phyloP scores from a whole-genome alignment of 1,284 basidiomycete genomes.

The Ceratobasidium sp. region DNA sequence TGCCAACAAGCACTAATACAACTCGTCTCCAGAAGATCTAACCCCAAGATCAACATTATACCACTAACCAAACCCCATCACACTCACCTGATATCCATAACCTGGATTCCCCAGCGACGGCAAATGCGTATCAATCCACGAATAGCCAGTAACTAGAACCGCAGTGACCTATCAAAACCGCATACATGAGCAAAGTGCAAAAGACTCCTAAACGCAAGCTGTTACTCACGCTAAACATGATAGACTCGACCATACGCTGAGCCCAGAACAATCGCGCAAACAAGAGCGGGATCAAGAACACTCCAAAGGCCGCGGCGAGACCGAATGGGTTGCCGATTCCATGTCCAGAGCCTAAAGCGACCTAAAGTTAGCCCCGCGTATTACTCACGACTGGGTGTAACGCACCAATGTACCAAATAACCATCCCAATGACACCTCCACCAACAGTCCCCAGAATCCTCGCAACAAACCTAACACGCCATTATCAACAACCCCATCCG shows the following conservation, averaged over 20 bases:
- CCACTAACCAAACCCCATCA: background rate
- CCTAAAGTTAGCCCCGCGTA: background rate
- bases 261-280: conserved; percentile 65
- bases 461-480: conserved; percentile 56
- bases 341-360: conserved; percentile 60
- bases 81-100: conserved; percentile 53
- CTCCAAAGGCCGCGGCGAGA: conserved; percentile 62
- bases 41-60: conserved; percentile 14
- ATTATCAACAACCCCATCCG: conserved; percentile 19
- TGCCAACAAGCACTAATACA: conserved; percentile 61
- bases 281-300: conserved; percentile 64
- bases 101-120: conserved; percentile 61
- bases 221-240: conserved; percentile 57
- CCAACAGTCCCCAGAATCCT: conserved; percentile 62
- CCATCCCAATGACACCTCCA: conserved; percentile 63
- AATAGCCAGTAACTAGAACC: conserved; percentile 65
- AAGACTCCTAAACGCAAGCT: background rate
- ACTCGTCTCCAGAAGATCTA: conserved; percentile 65
- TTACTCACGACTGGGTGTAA: background rate
- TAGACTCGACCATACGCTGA: conserved; percentile 55
- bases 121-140: conserved; percentile 69
- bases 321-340: conserved; percentile 69
- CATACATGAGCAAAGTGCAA: background rate
- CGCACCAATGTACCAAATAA: conserved; percentile 67
- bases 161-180: conserved; percentile 56